Conservation (phyloP, 202 grass and related monocot genomes). For the Eragrostis tef region DNA sequence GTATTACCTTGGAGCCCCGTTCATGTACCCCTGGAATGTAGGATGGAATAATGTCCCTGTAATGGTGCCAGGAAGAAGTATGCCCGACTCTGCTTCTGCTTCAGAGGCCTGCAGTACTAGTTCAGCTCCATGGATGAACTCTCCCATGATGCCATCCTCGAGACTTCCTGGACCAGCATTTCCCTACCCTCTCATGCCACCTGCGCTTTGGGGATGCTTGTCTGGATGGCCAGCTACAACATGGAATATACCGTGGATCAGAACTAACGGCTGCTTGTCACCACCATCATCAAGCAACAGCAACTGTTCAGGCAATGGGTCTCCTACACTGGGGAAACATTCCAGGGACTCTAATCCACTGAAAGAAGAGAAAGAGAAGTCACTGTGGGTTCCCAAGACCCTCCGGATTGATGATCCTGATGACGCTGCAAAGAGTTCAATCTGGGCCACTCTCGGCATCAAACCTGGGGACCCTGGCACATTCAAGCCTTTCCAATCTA, state of each 20-base stretch:
- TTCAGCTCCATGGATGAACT: constrained; percentile 56
- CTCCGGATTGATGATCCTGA: constrained; percentile 88
- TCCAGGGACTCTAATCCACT: constrained; percentile 65
- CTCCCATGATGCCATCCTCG: constrained; percentile 48
- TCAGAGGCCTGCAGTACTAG: constrained; percentile 54
- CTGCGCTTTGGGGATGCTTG: constrained; percentile 71
- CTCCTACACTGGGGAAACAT: constrained; percentile 86
- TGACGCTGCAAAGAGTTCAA: constrained; percentile 95
- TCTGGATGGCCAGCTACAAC: constrained; percentile 57
- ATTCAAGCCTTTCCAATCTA: constrained; percentile 71
- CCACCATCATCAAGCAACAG: constrained; percentile 68
- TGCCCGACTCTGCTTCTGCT: constrained; percentile 39
- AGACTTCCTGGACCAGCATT: constrained; percentile 56
- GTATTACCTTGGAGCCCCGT: constrained; percentile 80
- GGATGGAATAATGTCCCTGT: constrained; percentile 63
- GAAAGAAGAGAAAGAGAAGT: constrained; percentile 70
- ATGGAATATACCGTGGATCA: constrained; percentile 64
- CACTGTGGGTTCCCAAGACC: constrained; percentile 90
- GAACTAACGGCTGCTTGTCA: constrained; percentile 55
- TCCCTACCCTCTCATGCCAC: constrained; percentile 71
- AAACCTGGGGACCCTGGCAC: constrained; percentile 70
- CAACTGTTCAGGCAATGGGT: constrained; percentile 73
- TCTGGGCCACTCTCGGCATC: constrained; percentile 94
- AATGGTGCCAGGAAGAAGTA: constrained; percentile 46
- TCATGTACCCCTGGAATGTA: constrained; percentile 74